phyloP scores from a whole-genome alignment of 306 rosid genomes.

The Mimosa pudica region DNA sequence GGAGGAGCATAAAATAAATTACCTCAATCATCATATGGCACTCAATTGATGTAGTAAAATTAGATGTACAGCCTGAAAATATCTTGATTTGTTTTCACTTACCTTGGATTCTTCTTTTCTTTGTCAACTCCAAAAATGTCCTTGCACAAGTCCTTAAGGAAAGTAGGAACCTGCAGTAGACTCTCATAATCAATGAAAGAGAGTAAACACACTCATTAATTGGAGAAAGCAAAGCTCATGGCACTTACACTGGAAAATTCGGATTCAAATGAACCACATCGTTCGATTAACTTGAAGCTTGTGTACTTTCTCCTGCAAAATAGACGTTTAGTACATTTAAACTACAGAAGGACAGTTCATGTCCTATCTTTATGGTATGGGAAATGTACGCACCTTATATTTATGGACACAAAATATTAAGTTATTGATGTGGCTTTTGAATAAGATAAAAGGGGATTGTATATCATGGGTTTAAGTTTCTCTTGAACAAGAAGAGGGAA shows the following conservation, averaged over 20 bases:
- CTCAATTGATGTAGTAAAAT: not conserved
- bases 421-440: too few species aligned
- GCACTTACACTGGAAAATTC: slow-evolving; percentile 79
- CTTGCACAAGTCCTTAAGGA: slow-evolving; percentile 84
- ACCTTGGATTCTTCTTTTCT: slow-evolving; percentile 82
- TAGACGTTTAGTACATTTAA: not conserved
- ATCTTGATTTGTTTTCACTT: slow-evolving; percentile 79
- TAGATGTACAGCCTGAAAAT: slow-evolving; percentile 3
- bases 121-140: slow-evolving; percentile 66
- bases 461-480: slow-evolving; percentile 49
- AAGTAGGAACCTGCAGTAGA: slow-evolving; percentile 63
- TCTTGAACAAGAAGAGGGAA: slow-evolving; percentile 82
- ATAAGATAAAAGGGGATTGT: too few species aligned
- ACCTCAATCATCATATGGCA: not conserved
- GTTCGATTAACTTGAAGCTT: slow-evolving; percentile 76
- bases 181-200: slow-evolving; percentile 8
- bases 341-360: not conserved
- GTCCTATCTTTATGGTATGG: not conserved
- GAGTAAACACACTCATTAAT: not conserved
- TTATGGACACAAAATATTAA: slow-evolving; percentile 63
- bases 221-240: not conserved
- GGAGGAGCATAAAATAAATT: not conserved
- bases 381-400: slow-evolving; percentile 59
- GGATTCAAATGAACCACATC: slow-evolving; percentile 78
- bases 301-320: slow-evolving; percentile 80